Percentiles rank a stretch among this genome's conserved stretches.
These are phyloP conservation scores for Ustilago tritici DNA, from an alignment of 1,284 basidiomycete genomes.

Conservation along the genomic window DNA sequence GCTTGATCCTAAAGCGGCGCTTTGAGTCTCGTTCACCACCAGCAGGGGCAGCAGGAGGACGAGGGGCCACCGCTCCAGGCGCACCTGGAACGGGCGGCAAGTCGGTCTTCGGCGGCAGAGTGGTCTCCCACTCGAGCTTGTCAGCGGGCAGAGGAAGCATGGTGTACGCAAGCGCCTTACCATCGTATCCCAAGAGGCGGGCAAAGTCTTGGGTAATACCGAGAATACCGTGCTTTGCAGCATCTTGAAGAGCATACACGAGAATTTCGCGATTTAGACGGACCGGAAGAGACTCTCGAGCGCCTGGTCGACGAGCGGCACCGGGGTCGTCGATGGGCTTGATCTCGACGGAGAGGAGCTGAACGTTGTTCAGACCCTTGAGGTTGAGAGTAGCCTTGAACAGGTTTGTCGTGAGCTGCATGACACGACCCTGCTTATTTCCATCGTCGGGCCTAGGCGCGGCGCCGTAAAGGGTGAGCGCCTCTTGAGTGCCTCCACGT, in stretches of 20 bases:
- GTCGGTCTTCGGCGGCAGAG: constrained; percentile 37
- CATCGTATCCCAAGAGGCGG: constrained; percentile 38
- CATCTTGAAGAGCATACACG: constrained; percentile 11
- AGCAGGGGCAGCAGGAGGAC: constrained; percentile 9
- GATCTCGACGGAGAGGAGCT: constrained; percentile 51
- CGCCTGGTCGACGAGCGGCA: background rate
- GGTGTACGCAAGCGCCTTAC: constrained; percentile 38
- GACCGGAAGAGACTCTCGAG: constrained; percentile 20
- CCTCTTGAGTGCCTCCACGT: constrained; percentile 8
- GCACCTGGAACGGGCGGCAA: constrained; percentile 25
- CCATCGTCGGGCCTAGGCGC: constrained; percentile 47
- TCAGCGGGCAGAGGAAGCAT: constrained; percentile 13
- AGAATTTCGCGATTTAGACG: constrained; percentile 28
- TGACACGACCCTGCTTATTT: constrained; percentile 41
- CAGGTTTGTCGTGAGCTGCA: constrained; percentile 38
- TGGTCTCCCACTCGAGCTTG: constrained; percentile 23
- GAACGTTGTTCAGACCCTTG: constrained; percentile 8
- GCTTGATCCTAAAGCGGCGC: constrained; percentile 39
- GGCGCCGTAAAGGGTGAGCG: constrained; percentile 33
- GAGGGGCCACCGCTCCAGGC: constrained; percentile 18
- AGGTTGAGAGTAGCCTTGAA: constrained; percentile 16
- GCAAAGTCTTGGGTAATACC: constrained; percentile 39
- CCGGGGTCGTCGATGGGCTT: constrained; percentile 24
- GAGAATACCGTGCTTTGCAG: constrained; percentile 5
- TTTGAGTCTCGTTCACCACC: constrained; percentile 2